These are phyloP conservation scores for Phytophthora agathidicida DNA, from an alignment of 352 stramenopile species.

Conservation along the genomic window DNA sequence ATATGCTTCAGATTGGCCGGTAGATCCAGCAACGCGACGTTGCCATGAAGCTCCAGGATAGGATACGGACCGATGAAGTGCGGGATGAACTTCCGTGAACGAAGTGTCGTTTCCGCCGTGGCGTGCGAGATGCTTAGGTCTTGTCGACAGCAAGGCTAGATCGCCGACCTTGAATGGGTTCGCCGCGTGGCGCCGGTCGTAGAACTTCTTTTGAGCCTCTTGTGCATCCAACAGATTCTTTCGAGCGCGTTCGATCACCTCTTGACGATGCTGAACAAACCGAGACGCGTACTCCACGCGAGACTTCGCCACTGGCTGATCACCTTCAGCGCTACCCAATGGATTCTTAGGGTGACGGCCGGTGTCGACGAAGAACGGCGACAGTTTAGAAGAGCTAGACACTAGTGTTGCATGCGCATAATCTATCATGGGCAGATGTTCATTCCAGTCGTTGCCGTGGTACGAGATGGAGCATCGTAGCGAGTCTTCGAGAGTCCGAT, in stretches of 20 bases:
- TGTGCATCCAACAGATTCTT: constrained; percentile 8
- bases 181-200: background rate
- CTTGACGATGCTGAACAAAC: constrained; percentile 8
- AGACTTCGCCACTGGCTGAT: background rate
- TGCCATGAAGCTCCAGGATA: constrained; percentile 1
- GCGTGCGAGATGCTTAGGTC: constrained; percentile 8
- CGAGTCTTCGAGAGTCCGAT: constrained; percentile 5
- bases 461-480: constrained; percentile 11
- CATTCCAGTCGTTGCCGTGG: too few relatives aligned
- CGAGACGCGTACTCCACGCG: constrained; percentile 3
- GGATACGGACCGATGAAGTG: too few relatives aligned
- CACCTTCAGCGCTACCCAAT: background rate
- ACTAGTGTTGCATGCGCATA: too few relatives aligned
- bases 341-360: too few relatives aligned
- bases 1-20: constrained; percentile 1
- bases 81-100: background rate
- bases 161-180: constrained; percentile 7
- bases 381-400: too few relatives aligned
- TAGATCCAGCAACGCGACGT: constrained; percentile 6
- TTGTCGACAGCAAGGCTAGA: background rate
- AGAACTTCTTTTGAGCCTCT: constrained; percentile 8
- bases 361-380: too few relatives aligned
- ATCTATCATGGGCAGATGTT: too few relatives aligned
- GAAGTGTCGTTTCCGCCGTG: background rate
- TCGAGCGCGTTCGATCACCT: too few relatives aligned